Conservation (phyloP, 768 basidiomycete species). For the Xerocomus spinulosus region DNA sequence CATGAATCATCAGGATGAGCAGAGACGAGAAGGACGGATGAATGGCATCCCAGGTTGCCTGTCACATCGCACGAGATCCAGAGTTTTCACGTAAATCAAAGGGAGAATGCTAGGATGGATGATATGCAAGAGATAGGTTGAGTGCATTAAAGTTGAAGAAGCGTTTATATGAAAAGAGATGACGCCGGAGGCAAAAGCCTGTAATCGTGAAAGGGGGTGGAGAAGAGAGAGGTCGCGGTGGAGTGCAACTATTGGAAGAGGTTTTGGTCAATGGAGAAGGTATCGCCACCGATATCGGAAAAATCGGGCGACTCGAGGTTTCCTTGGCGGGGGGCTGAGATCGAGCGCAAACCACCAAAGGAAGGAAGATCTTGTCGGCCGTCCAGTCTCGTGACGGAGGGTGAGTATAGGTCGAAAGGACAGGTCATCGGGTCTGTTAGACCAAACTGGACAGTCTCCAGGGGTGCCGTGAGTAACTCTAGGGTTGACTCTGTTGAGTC, state of each 20-base stretch:
- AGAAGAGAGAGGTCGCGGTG: slow-evolving; percentile 17
- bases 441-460: slow-evolving; percentile 38
- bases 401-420: slow-evolving; percentile 30
- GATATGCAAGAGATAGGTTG: slow-evolving; percentile 33
- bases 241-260: slow-evolving; percentile 43
- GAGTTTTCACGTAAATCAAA: slow-evolving; percentile 20
- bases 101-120: slow-evolving; percentile 23
- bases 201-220: slow-evolving; percentile 18
- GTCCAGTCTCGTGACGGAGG: slow-evolving; percentile 22
- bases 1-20: slow-evolving; percentile 24
- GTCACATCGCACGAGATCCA: slow-evolving; percentile 13
- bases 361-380: slow-evolving; percentile 24
- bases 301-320: slow-evolving; percentile 40
- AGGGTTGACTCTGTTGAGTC: slow-evolving; percentile 56
- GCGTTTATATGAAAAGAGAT: slow-evolving; percentile 24
- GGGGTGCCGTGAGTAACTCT: slow-evolving; percentile 36
- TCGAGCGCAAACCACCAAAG: slow-evolving; percentile 38
- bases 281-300: slow-evolving; percentile 33
- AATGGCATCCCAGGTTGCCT: slow-evolving; percentile 10
- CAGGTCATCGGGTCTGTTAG: slow-evolving; percentile 37
- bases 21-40: slow-evolving; percentile 11
- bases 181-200: slow-evolving; percentile 27
- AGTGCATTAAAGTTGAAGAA: slow-evolving; percentile 29
- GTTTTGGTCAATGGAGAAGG: slow-evolving; percentile 41
- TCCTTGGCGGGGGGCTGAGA: slow-evolving; percentile 35